phyloP scores from a whole-genome alignment of 805 yeast species.

The Cyberlindnera galapagoensis region DNA sequence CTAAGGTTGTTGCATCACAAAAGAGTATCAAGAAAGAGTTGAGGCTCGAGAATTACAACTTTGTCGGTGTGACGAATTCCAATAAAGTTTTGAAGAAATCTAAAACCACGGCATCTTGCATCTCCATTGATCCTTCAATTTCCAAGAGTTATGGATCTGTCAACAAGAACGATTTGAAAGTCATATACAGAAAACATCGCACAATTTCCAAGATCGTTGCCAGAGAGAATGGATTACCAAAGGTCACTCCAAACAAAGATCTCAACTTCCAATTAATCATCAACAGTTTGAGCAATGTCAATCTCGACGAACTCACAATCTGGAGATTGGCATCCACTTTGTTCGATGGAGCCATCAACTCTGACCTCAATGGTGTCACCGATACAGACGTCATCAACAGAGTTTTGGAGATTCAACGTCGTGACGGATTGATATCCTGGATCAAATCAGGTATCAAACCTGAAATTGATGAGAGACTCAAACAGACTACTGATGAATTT shows the following conservation, averaged over 20 bases:
- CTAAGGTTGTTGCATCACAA: constrained; percentile 25
- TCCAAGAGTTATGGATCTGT: constrained; percentile 3
- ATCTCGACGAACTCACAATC: constrained; percentile 25
- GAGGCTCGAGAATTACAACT: constrained; percentile 19
- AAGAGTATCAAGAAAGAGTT: constrained; percentile 25
- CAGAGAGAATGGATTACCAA: constrained; percentile 33
- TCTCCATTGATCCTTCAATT: constrained; percentile 4
- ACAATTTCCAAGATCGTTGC: constrained; percentile 16
- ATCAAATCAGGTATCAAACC: constrained; percentile 36
- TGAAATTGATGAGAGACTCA: constrained; percentile 26
- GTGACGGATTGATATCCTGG: constrained; percentile 50
- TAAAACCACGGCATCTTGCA: constrained; percentile 5
- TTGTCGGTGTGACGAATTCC: constrained; percentile 18
- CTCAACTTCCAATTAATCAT: constrained; percentile 28
- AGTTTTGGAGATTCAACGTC: constrained; percentile 31
- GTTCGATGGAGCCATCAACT: constrained; percentile 37
- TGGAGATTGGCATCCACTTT: constrained; percentile 60
- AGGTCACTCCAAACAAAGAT: constrained; percentile 24
- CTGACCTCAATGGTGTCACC: constrained; percentile 18
- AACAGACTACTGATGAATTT: constrained; percentile 35
- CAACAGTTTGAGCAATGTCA: constrained; percentile 13
- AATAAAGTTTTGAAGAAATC: constrained; percentile 11
- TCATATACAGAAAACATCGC: constrained; percentile 22
- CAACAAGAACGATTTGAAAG: constrained; percentile 5
- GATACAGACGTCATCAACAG: constrained; percentile 18